Evolutionary conservation across 768 basidiomycete species (phyloP).

Genomic region (Boletus reticulatus): DNA sequence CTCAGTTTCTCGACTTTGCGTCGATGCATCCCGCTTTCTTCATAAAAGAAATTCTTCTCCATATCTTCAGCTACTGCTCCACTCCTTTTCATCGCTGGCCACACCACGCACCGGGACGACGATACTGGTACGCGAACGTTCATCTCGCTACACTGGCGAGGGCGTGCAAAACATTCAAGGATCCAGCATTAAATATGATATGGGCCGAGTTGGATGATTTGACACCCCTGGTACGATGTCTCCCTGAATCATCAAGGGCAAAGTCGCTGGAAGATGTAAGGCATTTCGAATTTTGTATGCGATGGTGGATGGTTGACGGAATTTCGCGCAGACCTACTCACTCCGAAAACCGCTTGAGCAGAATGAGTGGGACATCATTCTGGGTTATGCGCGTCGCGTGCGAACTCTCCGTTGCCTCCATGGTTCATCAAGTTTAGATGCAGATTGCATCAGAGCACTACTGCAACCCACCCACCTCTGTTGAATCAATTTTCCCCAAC

Average conservation of each 20-base stretch:
- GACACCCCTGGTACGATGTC: constrained; percentile 9
- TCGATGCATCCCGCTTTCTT: constrained; percentile 5
- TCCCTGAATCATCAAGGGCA: background rate
- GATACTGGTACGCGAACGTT: background rate
- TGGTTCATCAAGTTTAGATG: background rate
- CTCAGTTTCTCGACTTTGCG: too few relatives aligned
- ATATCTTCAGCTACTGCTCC: constrained; percentile 8
- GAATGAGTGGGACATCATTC: constrained; percentile 5
- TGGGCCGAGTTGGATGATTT: constrained; percentile 10
- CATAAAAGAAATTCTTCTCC: constrained; percentile 11
- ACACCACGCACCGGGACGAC: background rate
- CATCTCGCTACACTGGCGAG: constrained; percentile 2
- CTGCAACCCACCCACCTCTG: background rate
- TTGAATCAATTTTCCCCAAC: constrained; percentile 6
- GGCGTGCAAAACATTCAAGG: constrained; percentile 16
- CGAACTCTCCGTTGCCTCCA: background rate
- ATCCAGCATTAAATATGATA: constrained; percentile 7
- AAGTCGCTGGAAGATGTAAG: constrained; percentile 4
- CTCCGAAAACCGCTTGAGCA: background rate
- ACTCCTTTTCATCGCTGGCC: background rate
- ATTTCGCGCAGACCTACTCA: background rate
- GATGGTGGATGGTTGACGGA: background rate
- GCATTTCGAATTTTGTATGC: background rate
- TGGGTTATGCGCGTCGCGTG: constrained; percentile 11
- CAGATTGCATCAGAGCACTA: background rate